A percentile compares a stretch with the other conserved stretches of the same genome.
Evolutionary conservation across 2,329 filamentous ascomycete species (phyloP).

Genomic region (Neocucurbitaria cava): DNA sequence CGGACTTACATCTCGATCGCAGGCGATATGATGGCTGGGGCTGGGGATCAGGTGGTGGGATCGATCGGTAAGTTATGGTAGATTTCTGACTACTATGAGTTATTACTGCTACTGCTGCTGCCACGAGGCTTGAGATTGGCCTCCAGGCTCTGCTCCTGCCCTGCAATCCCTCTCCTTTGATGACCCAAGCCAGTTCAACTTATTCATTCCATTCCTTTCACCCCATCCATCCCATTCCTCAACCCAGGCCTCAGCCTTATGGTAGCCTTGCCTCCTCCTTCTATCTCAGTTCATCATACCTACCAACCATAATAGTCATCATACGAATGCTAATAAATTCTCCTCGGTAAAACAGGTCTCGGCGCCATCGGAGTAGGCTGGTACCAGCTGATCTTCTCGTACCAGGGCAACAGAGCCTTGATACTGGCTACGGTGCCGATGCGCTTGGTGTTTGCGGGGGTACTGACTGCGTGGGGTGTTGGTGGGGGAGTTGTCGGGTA

Average conservation of each 20-base stretch:
- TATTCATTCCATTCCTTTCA: no score
- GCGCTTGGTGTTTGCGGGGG: conserved; percentile 6
- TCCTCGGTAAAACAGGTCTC: conserved; percentile 16
- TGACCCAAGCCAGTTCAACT: no score
- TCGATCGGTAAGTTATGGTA: conserved; percentile 11
- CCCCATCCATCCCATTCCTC: no score
- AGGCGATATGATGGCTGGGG: not conserved
- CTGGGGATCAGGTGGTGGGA: conserved; percentile 1
- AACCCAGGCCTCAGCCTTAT: no score
- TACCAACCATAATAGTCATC: not conserved
- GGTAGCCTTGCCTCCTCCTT: no score
- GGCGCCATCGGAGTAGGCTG: conserved; percentile 17
- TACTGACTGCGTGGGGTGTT: not conserved
- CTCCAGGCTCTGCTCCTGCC: no score
- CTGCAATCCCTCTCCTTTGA: no score
- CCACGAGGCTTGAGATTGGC: no score
- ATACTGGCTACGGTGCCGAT: conserved; percentile 13
- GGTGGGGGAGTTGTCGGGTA: not conserved
- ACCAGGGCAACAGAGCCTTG: conserved; percentile 11
- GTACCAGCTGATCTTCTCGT: conserved; percentile 19
- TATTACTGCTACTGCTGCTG: no score
- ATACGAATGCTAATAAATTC: no score
- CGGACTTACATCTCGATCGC: conserved; percentile 1
- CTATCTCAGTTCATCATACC: no score
- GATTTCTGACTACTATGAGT: no score